Percentiles rank a stretch among this genome's conserved stretches.
Evolutionary conservation across 176 grass and related monocot genomes (phyloP).

Genomic region (Oryza rufipogon): DNA sequence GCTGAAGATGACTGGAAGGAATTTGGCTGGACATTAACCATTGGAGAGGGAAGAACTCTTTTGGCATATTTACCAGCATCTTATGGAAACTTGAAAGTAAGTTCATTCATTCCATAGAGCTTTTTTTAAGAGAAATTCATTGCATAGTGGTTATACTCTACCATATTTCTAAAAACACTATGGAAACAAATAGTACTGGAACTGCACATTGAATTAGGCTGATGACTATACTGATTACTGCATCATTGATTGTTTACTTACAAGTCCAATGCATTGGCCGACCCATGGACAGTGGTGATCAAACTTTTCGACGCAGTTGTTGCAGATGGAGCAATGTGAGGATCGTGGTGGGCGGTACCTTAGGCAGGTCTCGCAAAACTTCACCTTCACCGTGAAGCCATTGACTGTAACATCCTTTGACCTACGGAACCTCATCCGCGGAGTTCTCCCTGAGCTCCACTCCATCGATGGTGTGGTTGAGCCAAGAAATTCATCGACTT

Average conservation of each 20-base stretch:
- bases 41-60: neutral
- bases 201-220: slow-evolving; percentile 1
- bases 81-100: slow-evolving; percentile 11
- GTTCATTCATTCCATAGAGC: neutral
- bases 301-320: slow-evolving; percentile 76
- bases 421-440: slow-evolving; percentile 46
- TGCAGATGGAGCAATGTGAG: slow-evolving; percentile 74
- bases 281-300: slow-evolving; percentile 86
- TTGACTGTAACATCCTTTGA: slow-evolving; percentile 54
- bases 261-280: slow-evolving; percentile 72
- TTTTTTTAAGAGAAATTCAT: slow-evolving; percentile 7
- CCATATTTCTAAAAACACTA: neutral
- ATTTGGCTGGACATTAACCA: neutral
- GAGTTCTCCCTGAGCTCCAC: slow-evolving; percentile 55
- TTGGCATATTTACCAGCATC: neutral
- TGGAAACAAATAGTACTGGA: neutral
- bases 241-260: slow-evolving; percentile 31
- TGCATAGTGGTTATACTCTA: neutral
- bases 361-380: slow-evolving; percentile 73
- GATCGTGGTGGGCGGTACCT: slow-evolving; percentile 57
- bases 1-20: neutral
- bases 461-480: slow-evolving; percentile 56
- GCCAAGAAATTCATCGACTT: slow-evolving; percentile 46
- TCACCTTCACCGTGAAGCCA: slow-evolving; percentile 55
- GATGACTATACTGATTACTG: neutral